Evolutionary conservation across 768 basidiomycete species (phyloP).

Genomic region (Chalciporus chontae): DNA sequence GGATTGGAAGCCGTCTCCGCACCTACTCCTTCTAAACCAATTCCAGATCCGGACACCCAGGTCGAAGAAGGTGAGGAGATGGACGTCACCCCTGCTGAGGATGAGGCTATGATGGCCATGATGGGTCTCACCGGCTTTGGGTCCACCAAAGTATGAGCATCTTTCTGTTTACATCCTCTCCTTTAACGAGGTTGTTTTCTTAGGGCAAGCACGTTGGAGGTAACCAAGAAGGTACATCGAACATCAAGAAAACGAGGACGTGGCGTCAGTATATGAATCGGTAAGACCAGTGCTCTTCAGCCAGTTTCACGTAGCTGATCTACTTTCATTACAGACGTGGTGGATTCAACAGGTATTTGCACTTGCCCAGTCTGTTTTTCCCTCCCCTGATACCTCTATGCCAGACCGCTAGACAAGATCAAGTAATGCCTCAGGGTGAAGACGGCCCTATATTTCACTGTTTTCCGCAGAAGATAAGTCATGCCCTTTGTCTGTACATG

Average conservation of each 20-base stretch:
- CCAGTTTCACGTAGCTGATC: conserved; percentile 9
- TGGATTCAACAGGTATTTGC: conserved; percentile 73
- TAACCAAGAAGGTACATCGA: conserved; percentile 69
- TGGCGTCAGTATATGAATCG: conserved; percentile 99
- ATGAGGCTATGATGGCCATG: conserved; percentile 79
- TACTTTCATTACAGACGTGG: conserved; percentile 53
- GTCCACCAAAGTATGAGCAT: conserved; percentile 68
- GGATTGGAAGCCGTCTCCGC: conserved; percentile 9
- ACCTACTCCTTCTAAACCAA: conserved; percentile 27
- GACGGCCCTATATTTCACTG: neutral
- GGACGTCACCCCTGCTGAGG: conserved; percentile 60
- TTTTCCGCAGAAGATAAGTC: conserved; percentile 15
- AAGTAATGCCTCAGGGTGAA: conserved; percentile 45
- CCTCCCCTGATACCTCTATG: conserved; percentile 18
- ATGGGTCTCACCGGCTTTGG: conserved; percentile 92
- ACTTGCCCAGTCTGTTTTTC: neutral
- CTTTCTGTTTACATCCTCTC: neutral
- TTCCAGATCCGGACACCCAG: conserved; percentile 41
- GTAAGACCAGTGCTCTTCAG: conserved; percentile 33
- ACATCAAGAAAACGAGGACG: conserved; percentile 79
- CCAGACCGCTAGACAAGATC: conserved; percentile 91
- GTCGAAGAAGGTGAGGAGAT: conserved; percentile 49
- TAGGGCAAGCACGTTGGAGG: conserved; percentile 80
- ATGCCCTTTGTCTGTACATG: conserved; percentile 4
- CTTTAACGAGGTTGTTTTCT: neutral